Evolutionary conservation across 2,329 filamentous ascomycete genomes (phyloP), one percentile per base, ranked within the genome.

Genomic region (Phaeosphaeria sp.): DNA sequence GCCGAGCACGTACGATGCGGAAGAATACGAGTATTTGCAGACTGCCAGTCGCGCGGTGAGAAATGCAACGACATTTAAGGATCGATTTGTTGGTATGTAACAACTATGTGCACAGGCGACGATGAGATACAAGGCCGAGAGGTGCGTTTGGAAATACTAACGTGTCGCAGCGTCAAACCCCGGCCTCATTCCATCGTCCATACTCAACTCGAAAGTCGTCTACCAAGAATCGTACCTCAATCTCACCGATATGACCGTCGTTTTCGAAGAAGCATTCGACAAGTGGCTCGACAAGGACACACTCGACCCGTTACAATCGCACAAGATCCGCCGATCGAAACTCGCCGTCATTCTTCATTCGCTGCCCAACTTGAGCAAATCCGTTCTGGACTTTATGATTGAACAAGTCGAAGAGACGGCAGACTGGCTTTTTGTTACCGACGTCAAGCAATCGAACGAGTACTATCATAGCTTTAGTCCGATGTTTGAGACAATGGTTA

Each of bases 231-330:
- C 72, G 11, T 75, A 70, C 52, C 56, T 72, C 47, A 70, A 73
- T 42, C 61, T 73, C 25, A 67, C 71, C 6, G 71, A 75, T 50
- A 62, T 74, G 7, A 75, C 72, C 11, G 66, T 75, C 22, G 58
- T 74, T 3, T 75, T 73, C 42, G 72, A 75, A 59, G 67, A 75
- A 39, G 69, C 64, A 0, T 75, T 75, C 46, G 59, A 64, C 42
- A 72, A 69, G 27, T 74, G 64, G 59, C 57, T 74, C 3, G 59
- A 70, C 18, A 63, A 63, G 20, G 27, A 54, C 2, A 66, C 52
- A 4, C 66, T 72, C 53, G 60, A 62, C 11, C 61, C 67, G 0
- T 58, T 74, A 0, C 64, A 69, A 48, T 54, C 56, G 10, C 58
- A 67, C 41, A 60, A 60, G 6, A 55, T 72, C 15, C 56, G 53